Base-by-base conservation (phyloP, 441 rosid species). In the Macaranga tanarius region DNA sequence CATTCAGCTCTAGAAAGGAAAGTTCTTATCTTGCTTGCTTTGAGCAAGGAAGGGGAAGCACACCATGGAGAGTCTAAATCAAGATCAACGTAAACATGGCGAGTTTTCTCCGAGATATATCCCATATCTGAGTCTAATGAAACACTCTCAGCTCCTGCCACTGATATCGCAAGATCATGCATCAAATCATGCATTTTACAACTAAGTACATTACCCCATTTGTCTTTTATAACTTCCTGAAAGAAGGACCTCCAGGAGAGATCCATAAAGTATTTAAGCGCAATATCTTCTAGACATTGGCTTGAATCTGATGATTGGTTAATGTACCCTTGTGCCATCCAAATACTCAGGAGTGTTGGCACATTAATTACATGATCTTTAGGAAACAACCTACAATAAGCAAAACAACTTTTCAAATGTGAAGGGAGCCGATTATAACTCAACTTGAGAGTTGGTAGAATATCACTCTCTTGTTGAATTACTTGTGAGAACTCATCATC, bases 131-230 rank as follows among this genome's bases (percentile, higher is more conserved):
- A 5, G 3, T 19, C 10, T 70, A 10, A 15, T 2, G 22, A 2
- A 1, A 7, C 11, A n/a, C 51, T 9, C 17, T 62, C 66, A 16
- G 20, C 25, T 38, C 70, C 73, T 4, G 71, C 58, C 0, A 80
- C 71, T 13, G 15, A 20, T 47, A 20, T 34, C 31, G 79, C 74
- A 15, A 81, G 76, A 67, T 75, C 84, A 72, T 74, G 79, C 48
- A 80, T 71, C 6, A 80, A 58, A 54, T 78, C 81, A 50, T 81
- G 84, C 76, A 78, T 73, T 66, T 72, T 81, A 42, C 76, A 73
- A 8, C 8, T 61, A 20, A 4, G 1, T 2, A 69, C 54, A 10
- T 56, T 20, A 0, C 61, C 65, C 9, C 19, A 50, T 10, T 26
- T 7, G 65, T 65, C 71, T 45, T 69, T 47, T 51, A 61, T n/a